phyloP scores from a whole-genome alignment of 2,329 filamentous ascomycete genomes.

The Moelleriella libera region DNA sequence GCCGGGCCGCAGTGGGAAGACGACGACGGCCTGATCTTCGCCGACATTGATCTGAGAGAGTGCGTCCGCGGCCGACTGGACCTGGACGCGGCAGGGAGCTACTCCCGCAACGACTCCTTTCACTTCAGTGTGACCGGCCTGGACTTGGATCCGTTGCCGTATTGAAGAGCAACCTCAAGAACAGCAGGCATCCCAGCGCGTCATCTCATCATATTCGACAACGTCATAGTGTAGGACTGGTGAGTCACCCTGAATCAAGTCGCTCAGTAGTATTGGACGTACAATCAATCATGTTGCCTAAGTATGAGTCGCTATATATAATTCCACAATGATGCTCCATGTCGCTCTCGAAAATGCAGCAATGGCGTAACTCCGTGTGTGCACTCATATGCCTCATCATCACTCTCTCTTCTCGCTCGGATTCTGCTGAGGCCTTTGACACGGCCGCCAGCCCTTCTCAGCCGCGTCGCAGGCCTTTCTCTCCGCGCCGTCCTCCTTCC shows the following conservation, averaged over 20 bases:
- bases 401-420: conserved; percentile 11
- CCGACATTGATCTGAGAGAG: conserved; percentile 77
- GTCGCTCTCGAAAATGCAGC: not conserved
- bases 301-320: no score
- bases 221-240: no score
- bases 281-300: no score
- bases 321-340: no score
- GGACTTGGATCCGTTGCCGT: conserved; percentile 42
- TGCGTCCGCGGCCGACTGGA: conserved; percentile 72
- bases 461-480: conserved; percentile 14
- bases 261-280: no score
- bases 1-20: conserved; percentile 78
- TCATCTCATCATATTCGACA: no score
- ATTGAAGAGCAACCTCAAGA: conserved; percentile 12
- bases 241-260: no score
- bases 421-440: conserved; percentile 10
- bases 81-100: conserved; percentile 73
- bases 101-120: conserved; percentile 59
- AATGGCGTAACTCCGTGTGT: conserved; percentile 4
- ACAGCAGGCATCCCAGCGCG: not conserved
- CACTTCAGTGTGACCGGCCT: conserved; percentile 44
- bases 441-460: conserved; percentile 15
- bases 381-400: not conserved
- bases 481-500: conserved; percentile 17
- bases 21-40: conserved; percentile 47